Base-by-base conservation (phyloP, 2,329 filamentous ascomycete genomes). In the Aspergillus pseudoterreus region DNA sequence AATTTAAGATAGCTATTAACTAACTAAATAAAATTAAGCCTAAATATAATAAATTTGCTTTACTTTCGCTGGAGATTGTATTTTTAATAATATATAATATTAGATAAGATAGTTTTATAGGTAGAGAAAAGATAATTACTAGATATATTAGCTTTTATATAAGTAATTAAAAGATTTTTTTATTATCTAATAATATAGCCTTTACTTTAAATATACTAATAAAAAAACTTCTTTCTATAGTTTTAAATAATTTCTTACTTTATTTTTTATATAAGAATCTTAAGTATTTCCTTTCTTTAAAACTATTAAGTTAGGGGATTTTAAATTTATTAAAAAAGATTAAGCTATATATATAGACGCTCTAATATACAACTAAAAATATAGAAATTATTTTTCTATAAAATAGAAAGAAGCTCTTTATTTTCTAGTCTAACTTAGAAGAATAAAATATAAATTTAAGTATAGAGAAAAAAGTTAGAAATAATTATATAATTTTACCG, bases 11-110 rank as follows among this genome's bases (percentile, higher is more conserved):
- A 19, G 17, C 17, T 19, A 19, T 19, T 19, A 19, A 19, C 17
- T 19, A 19, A 19, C 17, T 3, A 19, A 19, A 59, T 52, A 36
- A 53, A 51, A 53, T 63, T 61, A 4, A 55, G 61, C 0, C 56
- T 57, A 21, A 47, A 49, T 22, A 58, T 35, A 45, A 53, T 48
- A 11, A n/a, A 41, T 41, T 41, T 8, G 12, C 38, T n/a, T 41
- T 11, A 3, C 6, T 41, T 41, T 41, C 47, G 47, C 19, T 57
- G 49, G 6, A 56, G 43, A 30, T 57, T 51, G 2, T 38, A 44
- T n/a, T 17, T 47, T 9, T 46, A 46, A 38, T 48, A 35, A 22
- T 49, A 39, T 4, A 57, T 30, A 15, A 45, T 50, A 24, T 52
- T 47, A 2, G 54, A 54, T 3, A 50, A 39, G 4, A 55, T 10